phyloP scores from a whole-genome alignment of 2,329 filamentous ascomycete species.

The Dryadomyces quercivorus region DNA sequence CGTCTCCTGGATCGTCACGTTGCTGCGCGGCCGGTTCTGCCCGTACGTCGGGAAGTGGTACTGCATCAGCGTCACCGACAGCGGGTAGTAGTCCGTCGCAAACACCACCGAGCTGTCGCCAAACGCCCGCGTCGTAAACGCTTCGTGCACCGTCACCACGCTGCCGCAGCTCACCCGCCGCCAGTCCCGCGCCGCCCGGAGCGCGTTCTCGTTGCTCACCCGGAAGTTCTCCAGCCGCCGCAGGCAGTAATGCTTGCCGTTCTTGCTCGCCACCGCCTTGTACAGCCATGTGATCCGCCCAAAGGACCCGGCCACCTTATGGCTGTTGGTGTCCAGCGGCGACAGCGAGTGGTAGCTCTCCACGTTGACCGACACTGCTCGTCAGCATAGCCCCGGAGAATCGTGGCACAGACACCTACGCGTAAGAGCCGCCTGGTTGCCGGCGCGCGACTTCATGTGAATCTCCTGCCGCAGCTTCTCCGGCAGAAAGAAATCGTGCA shows the following conservation, averaged over 20 bases:
- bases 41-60: slow-evolving; percentile 52
- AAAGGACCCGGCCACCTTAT: slow-evolving; percentile 37
- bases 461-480: slow-evolving; percentile 79
- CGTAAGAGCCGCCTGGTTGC: slow-evolving; percentile 69
- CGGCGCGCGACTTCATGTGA: slow-evolving; percentile 77
- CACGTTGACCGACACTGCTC: slow-evolving; percentile 41
- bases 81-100: slow-evolving; percentile 84
- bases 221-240: slow-evolving; percentile 81
- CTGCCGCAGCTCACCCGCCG: slow-evolving; percentile 70
- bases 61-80: slow-evolving; percentile 81
- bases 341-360: slow-evolving; percentile 83
- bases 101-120: slow-evolving; percentile 91
- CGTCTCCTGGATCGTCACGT: slow-evolving; percentile 49
- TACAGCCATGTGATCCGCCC: slow-evolving; percentile 90
- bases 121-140: slow-evolving; percentile 87
- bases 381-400: not conserved
- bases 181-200: slow-evolving; percentile 79
- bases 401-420: no score
- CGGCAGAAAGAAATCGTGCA: slow-evolving; percentile 85
- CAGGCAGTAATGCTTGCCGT: slow-evolving; percentile 78
- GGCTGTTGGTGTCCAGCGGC: slow-evolving; percentile 66
- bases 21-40: slow-evolving; percentile 22
- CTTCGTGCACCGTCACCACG: slow-evolving; percentile 78
- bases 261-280: slow-evolving; percentile 81
- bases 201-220: slow-evolving; percentile 78